Evolutionary conservation across 768 basidiomycete genomes (phyloP), one percentile per base, ranked within the genome.

Genomic region (Chiua virens): DNA sequence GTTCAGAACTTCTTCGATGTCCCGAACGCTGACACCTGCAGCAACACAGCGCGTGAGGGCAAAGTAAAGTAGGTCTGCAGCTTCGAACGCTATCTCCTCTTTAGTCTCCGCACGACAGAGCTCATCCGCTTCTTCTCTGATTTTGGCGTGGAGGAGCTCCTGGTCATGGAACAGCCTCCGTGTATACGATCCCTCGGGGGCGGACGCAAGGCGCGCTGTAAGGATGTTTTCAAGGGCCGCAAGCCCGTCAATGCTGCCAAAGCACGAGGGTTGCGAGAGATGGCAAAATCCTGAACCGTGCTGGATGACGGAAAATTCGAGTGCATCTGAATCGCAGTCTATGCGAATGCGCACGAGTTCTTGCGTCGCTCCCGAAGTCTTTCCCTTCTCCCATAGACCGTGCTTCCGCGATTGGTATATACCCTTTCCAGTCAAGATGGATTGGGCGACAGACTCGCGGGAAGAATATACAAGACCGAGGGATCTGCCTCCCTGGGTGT

Each of bases 41-140:
- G 87, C 80, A 20, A 91, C 76, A 64, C 96, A 98, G 57, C 87
- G 85, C 20, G 89, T 82, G 59, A 99, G 71, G 1, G 88, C 82
- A 65, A 99, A 99, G 74, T 98, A 99, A 37, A 96, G 62, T 21
- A 99, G 75, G 71, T 99, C 97, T 1, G 95, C 96, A 8, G 94
- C 91, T 70, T 99, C 97, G 54, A 95, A 96, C 2, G 94, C 89
- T 15, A 97, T 75, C 27, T 98, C 91, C 42, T 89, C 84, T 63
- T 81, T 81, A 2, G 82, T 81, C 58, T 82, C 75, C 21, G 92
- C 92, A 17, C 78, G 77, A 66, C 93, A 96, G n/a, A 99, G 79
- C 69, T 99, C 97, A 60, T 96, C 91, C 0, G 97, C 97, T 68
- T 99, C 97, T 70, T 99, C 97, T 85, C 89, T 92, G 57, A 99